Percentiles rank a stretch among this genome's conserved stretches.
Conservation (phyloP, 768 basidiomycete genomes). For the Lactarius psammicola region DNA sequence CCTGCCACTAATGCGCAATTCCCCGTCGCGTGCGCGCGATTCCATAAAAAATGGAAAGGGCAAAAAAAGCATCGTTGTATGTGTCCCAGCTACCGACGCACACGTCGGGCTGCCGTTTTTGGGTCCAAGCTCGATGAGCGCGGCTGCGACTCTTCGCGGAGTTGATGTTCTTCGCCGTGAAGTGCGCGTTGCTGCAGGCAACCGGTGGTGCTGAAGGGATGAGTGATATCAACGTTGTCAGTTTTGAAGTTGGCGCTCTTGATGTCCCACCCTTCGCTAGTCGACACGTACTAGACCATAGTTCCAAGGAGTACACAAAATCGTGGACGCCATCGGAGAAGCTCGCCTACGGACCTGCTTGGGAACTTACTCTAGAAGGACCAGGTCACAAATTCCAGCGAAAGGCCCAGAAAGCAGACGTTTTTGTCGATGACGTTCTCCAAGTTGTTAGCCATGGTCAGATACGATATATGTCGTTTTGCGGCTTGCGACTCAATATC, state of each 20-base stretch:
- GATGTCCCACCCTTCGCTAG: slow-evolving; percentile 26
- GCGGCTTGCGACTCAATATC: slow-evolving; percentile 46
- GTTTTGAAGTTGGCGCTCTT: slow-evolving; percentile 71
- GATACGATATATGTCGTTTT: slow-evolving; percentile 42
- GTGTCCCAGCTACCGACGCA: slow-evolving; percentile 69
- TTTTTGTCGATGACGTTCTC: slow-evolving; percentile 59
- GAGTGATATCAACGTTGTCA: slow-evolving; percentile 65
- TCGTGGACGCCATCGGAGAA: slow-evolving; percentile 76
- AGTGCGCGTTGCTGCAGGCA: slow-evolving; percentile 53
- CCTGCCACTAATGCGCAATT: slow-evolving; percentile 70
- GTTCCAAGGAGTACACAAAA: slow-evolving; percentile 47
- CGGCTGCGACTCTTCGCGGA: slow-evolving; percentile 67
- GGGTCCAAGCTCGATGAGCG: slow-evolving; percentile 68
- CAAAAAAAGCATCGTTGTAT: slow-evolving; percentile 58
- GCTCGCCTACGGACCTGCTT: slow-evolving; percentile 68
- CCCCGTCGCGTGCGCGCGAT: slow-evolving; percentile 54
- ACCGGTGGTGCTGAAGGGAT: slow-evolving; percentile 57
- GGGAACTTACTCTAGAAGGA: slow-evolving; percentile 48
- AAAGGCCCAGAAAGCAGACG: slow-evolving; percentile 53
- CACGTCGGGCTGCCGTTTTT: slow-evolving; percentile 72
- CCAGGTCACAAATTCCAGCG: slow-evolving; percentile 45
- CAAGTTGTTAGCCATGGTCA: slow-evolving; percentile 58
- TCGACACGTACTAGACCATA: slow-evolving; percentile 39
- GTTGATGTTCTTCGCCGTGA: slow-evolving; percentile 75
- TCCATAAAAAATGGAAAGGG: slow-evolving; percentile 45